Evolutionary conservation across 1,139 yeast genomes (phyloP), one percentile per base, ranked within the genome.

Genomic region (Saccharomyces hybrid): DNA sequence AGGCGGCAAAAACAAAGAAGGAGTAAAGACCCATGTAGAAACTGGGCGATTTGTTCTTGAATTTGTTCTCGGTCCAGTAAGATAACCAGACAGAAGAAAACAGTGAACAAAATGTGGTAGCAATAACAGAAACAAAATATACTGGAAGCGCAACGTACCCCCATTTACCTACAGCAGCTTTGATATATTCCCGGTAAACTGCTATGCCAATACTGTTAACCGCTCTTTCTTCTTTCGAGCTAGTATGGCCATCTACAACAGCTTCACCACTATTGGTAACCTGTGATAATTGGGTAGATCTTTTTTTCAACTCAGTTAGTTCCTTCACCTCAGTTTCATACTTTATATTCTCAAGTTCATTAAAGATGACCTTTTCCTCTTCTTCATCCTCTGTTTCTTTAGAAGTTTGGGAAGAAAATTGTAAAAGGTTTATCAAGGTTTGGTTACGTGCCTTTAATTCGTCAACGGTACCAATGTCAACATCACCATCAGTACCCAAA

Each of bases 81-180:
- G 96, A 84, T 58, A 90, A 75, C 96, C 96, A 90, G 23, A 85
- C 84, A 62, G 86, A 86, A 41, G 87, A 77, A 66, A 88, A 86
- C 44, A 87, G 70, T 52, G 76, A 78, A 57, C 78, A 75, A 65
- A 87, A 88, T 0, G 89, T 79, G 4, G 78, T 72, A 5, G 72
- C 61, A 2, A 70, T 61, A 30, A 79, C 71, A 11, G 75, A 59
- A 1, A 78, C 23, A 0, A 79, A 14, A 47, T 78, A 73, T 0
- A 77, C 16, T 5, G 83, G 80, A 9, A 81, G 61, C 4, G 79
- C 69, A 5, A 73, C 58, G 25, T 66, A 14, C 82, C 88, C 54
- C 85, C 77, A 6, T 50, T 64, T 64, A 13, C 69, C 69, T 14
- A 63, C 59, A 56, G 74, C 76, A 32, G 73, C 70, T 25, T 71